A percentile compares a stretch with the other conserved stretches of the same genome.
These are phyloP conservation scores for Trametes maxima DNA, from an alignment of 768 basidiomycete genomes.

Conservation along the genomic window DNA sequence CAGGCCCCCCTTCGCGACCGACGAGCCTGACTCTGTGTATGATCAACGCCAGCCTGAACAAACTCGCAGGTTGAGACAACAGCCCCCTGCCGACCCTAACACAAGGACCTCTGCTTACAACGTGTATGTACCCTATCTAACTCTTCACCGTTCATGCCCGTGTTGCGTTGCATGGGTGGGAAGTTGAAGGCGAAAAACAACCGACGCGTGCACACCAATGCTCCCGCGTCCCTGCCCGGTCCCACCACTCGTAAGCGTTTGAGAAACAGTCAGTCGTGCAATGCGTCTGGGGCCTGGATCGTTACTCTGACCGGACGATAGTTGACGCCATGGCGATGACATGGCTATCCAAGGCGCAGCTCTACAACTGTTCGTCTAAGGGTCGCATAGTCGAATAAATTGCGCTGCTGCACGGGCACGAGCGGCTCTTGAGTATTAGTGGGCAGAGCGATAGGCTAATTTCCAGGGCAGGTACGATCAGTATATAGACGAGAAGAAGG, in stretches of 20 bases:
- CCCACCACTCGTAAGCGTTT: not conserved
- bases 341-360: too few species aligned
- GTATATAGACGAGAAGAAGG: constrained; percentile 54
- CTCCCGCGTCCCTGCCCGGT: not conserved
- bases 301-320: too few species aligned
- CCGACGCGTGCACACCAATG: not conserved
- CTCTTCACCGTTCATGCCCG: not conserved
- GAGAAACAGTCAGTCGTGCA: not conserved
- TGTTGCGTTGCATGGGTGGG: constrained; percentile 16
- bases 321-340: too few species aligned
- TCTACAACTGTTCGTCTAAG: too few species aligned
- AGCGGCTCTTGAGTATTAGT: too few species aligned
- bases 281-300: too few species aligned
- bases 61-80: constrained; percentile 44
- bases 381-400: too few species aligned
- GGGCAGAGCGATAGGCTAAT: not conserved
- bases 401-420: too few species aligned
- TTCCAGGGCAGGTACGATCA: constrained; percentile 56
- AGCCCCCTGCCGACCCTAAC: constrained; percentile 50
- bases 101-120: constrained; percentile 64
- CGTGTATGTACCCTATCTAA: constrained; percentile 50
- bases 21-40: constrained; percentile 66
- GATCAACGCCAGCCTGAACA: constrained; percentile 45
- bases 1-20: constrained; percentile 67
- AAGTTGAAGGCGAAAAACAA: not conserved